Conservation (phyloP, 2,329 filamentous ascomycete species). For the Epichloe brachyelytri region DNA sequence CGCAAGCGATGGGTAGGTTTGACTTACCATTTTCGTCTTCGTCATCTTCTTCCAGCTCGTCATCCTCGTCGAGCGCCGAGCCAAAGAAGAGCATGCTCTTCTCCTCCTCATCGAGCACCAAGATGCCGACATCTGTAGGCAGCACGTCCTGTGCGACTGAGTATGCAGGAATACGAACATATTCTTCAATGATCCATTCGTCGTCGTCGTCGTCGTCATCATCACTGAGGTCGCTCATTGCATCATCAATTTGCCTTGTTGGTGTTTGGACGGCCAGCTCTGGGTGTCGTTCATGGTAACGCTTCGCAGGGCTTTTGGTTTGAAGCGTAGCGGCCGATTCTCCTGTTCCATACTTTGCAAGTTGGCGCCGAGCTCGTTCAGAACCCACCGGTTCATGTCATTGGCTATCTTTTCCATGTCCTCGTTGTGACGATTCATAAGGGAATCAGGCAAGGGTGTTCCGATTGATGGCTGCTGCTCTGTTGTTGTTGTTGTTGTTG, state of each 20-base stretch:
- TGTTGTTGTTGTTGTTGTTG: background rate
- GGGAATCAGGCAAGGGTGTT: slow-evolving; percentile 20
- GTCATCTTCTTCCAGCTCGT: slow-evolving; percentile 44
- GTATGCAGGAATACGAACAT: slow-evolving; percentile 45
- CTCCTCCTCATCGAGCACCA: slow-evolving; percentile 45
- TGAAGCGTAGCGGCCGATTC: slow-evolving; percentile 30
- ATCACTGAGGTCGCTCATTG: slow-evolving; percentile 27
- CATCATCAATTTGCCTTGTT: slow-evolving; percentile 14
- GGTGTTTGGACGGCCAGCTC: slow-evolving; percentile 12
- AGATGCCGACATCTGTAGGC: slow-evolving; percentile 39
- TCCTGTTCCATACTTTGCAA: slow-evolving; percentile 34
- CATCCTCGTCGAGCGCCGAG: slow-evolving; percentile 46
- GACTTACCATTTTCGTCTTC: slow-evolving; percentile 51
- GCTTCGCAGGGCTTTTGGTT: slow-evolving; percentile 40
- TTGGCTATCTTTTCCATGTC: slow-evolving; percentile 38
- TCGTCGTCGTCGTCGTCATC: slow-evolving; percentile 37
- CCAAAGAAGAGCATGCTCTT: slow-evolving; percentile 48
- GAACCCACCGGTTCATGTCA: slow-evolving; percentile 46
- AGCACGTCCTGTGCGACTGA: slow-evolving; percentile 33
- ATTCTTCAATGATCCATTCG: slow-evolving; percentile 53
- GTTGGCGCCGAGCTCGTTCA: slow-evolving; percentile 44
- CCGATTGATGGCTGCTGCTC: slow-evolving; percentile 9
- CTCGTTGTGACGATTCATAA: slow-evolving; percentile 22
- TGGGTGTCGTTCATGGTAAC: slow-evolving; percentile 44
- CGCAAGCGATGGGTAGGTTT: background rate